Evolutionary conservation across 2,329 filamentous ascomycete species (phyloP), one percentile per base, ranked within the genome.

Genomic region (Byssochlamys sp.): DNA sequence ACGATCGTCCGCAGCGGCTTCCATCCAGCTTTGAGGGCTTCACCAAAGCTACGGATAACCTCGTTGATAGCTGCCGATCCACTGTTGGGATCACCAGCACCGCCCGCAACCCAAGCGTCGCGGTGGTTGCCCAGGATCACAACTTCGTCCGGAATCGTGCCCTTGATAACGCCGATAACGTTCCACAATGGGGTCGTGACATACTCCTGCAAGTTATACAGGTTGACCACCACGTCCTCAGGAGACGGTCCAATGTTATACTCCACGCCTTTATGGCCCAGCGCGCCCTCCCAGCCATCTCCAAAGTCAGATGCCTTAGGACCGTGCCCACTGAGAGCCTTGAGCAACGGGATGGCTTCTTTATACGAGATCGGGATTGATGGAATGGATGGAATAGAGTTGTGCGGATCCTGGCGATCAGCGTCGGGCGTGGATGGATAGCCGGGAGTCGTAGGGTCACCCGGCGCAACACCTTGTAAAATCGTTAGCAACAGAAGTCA

Each of bases 361-460:
- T 79, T 75, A 69, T 95, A 96, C 0, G 92, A 96, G 55, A 97
- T 89, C 3, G 92, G 92, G 1, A 96, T 77, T 0, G 92, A 97
- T 0, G 94, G 92, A 56, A 97, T 97, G 2, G 83, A 85, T 0
- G 94, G 89, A 31, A 87, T 94, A 5, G 82, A 81, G 28, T 82
- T 78, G 24, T 90, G 80, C 0, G 86, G 84, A 6, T 90, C 84
- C 58, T 84, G 79, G 26, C 92, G 86, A 35, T 90, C 89, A 26
- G 80, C 88, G n/a, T 88, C 92, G 4, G 91, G 92, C 71, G 92
- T 92, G 0, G 91, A 96, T 6, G 92, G 89, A 68, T 96, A 96
- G 10, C 94, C 94, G 19, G 91, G 90, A 0, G 94, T 97, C 0
- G 94, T 95, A 53, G 92, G 92, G 67, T 97, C 84, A 56, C 84